A percentile compares a stretch with the other conserved stretches of the same genome.
phyloP scores from a whole-genome alignment of 1,284 basidiomycete species.

The Coniophora puteana region DNA sequence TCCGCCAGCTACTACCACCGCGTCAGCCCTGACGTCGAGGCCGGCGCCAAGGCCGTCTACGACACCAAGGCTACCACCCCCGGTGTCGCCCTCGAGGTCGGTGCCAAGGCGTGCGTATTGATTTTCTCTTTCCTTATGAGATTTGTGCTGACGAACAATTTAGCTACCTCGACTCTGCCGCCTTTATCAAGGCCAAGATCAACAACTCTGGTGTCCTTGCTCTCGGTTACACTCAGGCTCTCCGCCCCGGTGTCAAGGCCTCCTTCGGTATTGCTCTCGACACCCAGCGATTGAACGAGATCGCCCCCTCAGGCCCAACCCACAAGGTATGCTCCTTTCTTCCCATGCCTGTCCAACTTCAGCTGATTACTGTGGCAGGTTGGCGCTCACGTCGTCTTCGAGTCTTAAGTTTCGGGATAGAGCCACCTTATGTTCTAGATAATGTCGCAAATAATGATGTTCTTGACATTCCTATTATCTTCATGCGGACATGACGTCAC shows the following conservation, averaged over 20 bases:
- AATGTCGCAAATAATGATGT: too few species aligned
- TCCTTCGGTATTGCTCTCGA: slow-evolving; percentile 92
- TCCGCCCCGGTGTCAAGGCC: slow-evolving; percentile 94
- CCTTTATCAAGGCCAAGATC: slow-evolving; percentile 98
- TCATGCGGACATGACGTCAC: too few species aligned
- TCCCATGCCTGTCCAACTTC: not conserved
- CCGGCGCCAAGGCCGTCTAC: slow-evolving; percentile 96
- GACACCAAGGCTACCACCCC: slow-evolving; percentile 90
- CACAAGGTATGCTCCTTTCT: slow-evolving; percentile 55
- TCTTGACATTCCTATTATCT: too few species aligned
- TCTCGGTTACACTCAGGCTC: slow-evolving; percentile 90
- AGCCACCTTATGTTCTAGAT: too few species aligned
- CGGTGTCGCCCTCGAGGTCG: slow-evolving; percentile 92
- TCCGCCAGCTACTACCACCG: slow-evolving; percentile 99
- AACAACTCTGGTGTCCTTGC: slow-evolving; percentile 93
- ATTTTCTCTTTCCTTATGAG: not conserved
- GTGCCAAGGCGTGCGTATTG: slow-evolving; percentile 82
- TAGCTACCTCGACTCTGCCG: slow-evolving; percentile 83
- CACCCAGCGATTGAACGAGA: slow-evolving; percentile 82
- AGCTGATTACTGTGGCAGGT: slow-evolving; percentile 35
- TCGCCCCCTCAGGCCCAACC: slow-evolving; percentile 54
- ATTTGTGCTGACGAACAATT: slow-evolving; percentile 5
- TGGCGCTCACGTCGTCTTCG: slow-evolving; percentile 72
- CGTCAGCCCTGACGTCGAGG: slow-evolving; percentile 93
- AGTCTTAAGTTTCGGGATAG: slow-evolving; percentile 53